These are phyloP conservation scores for Trypanosoma platydactyli DNA, from an alignment of 208 protist species.

Conservation along the genomic window DNA sequence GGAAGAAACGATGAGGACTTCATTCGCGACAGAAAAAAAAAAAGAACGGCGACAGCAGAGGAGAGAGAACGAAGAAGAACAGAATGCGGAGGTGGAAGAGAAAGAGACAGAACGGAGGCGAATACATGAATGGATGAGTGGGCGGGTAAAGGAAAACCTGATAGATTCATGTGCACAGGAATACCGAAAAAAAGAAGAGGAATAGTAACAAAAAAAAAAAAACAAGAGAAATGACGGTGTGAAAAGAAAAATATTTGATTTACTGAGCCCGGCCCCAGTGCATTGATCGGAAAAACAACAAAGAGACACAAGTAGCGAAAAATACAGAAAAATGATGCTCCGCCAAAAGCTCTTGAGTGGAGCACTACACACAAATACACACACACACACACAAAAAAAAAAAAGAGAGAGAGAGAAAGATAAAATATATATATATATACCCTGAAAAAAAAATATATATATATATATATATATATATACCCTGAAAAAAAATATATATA, in stretches of 20 bases:
- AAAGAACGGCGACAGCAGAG: conserved; percentile 19
- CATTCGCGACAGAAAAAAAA: conserved; percentile 19
- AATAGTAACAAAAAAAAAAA: no score
- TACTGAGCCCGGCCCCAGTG: no score
- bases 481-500: background rate
- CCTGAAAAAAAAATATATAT: background rate
- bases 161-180: no score
- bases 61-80: no score
- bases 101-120: background rate
- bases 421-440: conserved; percentile 14
- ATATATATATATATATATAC: background rate
- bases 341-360: no score
- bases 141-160: no score
- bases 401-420: background rate
- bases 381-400: background rate
- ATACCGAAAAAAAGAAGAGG: no score
- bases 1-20: background rate
- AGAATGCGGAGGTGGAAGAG: conserved; percentile 1
- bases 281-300: background rate
- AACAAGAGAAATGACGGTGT: no score
- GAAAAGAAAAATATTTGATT: no score
- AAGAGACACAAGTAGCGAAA: conserved; percentile 13
- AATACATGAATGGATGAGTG: no score
- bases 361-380: background rate
- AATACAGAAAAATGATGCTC: conserved; percentile 2